Percentiles rank a stretch among this genome's conserved stretches.
phyloP scores from a whole-genome alignment of 2,329 filamentous ascomycete genomes.

The Ascochyta lentis region DNA sequence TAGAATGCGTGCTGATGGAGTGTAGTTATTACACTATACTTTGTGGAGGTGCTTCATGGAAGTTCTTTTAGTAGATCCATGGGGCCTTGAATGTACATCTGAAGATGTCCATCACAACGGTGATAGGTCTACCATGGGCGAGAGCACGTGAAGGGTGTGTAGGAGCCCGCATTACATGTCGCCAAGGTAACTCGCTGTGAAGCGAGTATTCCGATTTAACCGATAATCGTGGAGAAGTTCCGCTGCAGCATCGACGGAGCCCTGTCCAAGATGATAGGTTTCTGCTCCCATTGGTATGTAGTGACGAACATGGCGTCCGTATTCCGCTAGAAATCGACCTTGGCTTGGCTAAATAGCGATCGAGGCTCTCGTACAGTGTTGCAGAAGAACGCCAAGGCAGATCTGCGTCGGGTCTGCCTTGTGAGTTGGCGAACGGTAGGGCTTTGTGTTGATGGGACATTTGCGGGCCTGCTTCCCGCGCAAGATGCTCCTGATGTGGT shows the following conservation, averaged over 20 bases:
- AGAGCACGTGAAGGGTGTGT: not conserved
- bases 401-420: not conserved
- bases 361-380: not conserved
- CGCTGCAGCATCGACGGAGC: not conserved
- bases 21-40: not conserved
- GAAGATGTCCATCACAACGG: not conserved
- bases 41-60: not conserved
- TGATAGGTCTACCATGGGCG: not conserved
- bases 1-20: not conserved
- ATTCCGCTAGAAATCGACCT: not conserved
- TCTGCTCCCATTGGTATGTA: not conserved
- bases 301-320: conserved; percentile 2
- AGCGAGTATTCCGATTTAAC: conserved; percentile 6
- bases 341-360: conserved; percentile 1
- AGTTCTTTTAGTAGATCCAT: not conserved
- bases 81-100: not conserved
- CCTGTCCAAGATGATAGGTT: not conserved
- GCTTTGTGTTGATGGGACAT: not conserved
- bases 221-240: not conserved
- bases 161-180: not conserved
- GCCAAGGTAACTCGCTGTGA: not conserved
- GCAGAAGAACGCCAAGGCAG: not conserved
- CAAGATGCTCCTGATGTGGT: not conserved
- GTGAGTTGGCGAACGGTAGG: not conserved
- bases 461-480: conserved; percentile 5